Percentiles rank a stretch among this genome's conserved stretches.
phyloP scores from a whole-genome alignment of 2,329 filamentous ascomycete genomes.

The Paracoccidioides brasiliensis region DNA sequence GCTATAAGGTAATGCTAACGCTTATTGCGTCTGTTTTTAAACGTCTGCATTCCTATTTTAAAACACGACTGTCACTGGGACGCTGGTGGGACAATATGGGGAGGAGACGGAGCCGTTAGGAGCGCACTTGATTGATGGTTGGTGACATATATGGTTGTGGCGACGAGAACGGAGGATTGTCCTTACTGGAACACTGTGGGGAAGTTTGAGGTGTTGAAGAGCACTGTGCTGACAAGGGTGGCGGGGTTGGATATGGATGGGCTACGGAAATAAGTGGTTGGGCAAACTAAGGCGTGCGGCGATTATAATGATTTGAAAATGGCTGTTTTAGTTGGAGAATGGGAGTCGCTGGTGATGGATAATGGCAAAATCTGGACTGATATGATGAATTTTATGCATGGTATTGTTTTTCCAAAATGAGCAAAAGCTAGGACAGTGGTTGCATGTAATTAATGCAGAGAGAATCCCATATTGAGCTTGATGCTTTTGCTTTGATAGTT shows the following conservation, averaged over 20 bases:
- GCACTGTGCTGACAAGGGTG: neutral
- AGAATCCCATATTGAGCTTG: no score
- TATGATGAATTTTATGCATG: no score
- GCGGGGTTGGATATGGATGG: neutral
- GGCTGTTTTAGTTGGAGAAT: neutral
- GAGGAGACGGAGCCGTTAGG: constrained; percentile 5
- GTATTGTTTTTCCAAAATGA: no score
- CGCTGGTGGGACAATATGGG: neutral
- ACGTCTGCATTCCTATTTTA: neutral
- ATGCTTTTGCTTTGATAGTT: no score
- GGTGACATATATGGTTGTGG: neutral
- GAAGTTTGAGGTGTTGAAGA: constrained; percentile 1
- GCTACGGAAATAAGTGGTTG: neutral
- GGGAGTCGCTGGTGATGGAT: neutral
- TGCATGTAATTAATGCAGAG: no score
- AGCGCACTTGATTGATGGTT: constrained; percentile 6
- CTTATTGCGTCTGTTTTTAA: constrained; percentile 2
- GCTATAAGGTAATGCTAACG: neutral
- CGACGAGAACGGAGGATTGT: neutral
- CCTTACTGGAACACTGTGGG: neutral
- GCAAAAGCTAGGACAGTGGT: no score
- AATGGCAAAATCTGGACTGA: no score
- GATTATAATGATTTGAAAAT: neutral
- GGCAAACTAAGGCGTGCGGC: neutral
- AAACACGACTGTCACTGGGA: neutral